These are phyloP conservation scores for Linnemannia hyalina DNA, from an alignment of 192 early-diverging fungal species.

Conservation along the genomic window DNA sequence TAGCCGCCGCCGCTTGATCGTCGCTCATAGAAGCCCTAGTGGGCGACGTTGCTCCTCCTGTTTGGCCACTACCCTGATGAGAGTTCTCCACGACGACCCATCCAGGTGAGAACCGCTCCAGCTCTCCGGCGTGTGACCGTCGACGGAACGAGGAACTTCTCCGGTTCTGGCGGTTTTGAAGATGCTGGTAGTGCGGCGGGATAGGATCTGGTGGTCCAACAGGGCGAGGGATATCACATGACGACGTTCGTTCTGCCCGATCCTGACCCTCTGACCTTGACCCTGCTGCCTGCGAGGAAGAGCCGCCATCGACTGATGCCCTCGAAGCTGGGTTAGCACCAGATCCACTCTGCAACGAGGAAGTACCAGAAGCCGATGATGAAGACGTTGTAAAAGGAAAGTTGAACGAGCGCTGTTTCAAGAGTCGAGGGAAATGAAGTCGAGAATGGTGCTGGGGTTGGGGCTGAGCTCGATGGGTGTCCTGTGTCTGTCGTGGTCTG, in stretches of 20 bases:
- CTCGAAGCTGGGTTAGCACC: background rate
- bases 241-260: background rate
- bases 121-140: conserved; percentile 38
- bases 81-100: conserved; percentile 22
- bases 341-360: background rate
- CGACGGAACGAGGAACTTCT: conserved; percentile 25
- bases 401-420: conserved; percentile 55
- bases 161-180: conserved; percentile 32
- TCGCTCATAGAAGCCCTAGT: conserved; percentile 12
- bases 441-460: conserved; percentile 24
- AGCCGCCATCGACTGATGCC: conserved; percentile 25
- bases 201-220: conserved; percentile 53
- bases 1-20: background rate
- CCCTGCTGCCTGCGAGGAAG: background rate
- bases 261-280: background rate
- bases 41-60: background rate
- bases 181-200: conserved; percentile 47
- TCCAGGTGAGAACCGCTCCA: conserved; percentile 39
- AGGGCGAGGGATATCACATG: conserved; percentile 24
- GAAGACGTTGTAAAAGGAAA: conserved; percentile 21
- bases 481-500: background rate
- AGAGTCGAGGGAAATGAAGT: conserved; percentile 22
- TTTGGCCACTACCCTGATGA: background rate
- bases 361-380: background rate
- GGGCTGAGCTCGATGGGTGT: background rate